phyloP scores from a whole-genome alignment of 2,329 filamentous ascomycete genomes.

The Blastomyces emzantsi region DNA sequence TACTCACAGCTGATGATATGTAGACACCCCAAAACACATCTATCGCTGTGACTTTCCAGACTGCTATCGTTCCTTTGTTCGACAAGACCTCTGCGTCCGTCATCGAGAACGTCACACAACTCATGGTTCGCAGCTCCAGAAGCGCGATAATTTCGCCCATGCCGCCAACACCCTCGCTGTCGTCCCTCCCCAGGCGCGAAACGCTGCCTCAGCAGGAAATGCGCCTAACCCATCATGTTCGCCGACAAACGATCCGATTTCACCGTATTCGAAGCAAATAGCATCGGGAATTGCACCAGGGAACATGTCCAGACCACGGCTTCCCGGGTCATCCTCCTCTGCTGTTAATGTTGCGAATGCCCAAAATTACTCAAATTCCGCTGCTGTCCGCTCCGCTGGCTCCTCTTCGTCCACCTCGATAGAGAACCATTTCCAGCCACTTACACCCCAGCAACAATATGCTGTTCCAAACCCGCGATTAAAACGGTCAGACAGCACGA shows the following conservation, averaged over 20 bases:
- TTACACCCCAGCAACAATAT: constrained; percentile 21
- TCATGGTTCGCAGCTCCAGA: constrained; percentile 43
- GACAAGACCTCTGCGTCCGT: constrained; percentile 82
- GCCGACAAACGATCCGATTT: constrained; percentile 10
- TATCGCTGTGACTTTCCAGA: constrained; percentile 89
- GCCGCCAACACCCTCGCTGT: constrained; percentile 18
- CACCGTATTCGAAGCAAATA: constrained; percentile 10
- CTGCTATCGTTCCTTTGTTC: constrained; percentile 82
- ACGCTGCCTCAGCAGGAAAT: constrained; percentile 16
- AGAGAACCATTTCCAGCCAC: constrained; percentile 22
- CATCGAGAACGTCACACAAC: constrained; percentile 74
- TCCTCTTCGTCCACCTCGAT: constrained; percentile 28
- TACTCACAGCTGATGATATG: constrained; percentile 12
- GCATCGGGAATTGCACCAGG: background rate
- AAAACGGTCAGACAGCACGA: constrained; percentile 22
- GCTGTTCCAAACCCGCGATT: constrained; percentile 20
- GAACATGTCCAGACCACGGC: constrained; percentile 6
- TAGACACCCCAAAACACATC: constrained; percentile 88
- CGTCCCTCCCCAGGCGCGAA: constrained; percentile 8
- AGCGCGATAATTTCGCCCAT: constrained; percentile 40
- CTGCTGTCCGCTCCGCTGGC: constrained; percentile 7
- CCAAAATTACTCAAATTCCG: constrained; percentile 16
- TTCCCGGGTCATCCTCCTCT: constrained; percentile 12
- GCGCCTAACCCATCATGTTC: constrained; percentile 25
- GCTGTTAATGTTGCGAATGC: constrained; percentile 13